phyloP scores from a whole-genome alignment of 306 rosid species.

The Ziziphus jujuba region DNA sequence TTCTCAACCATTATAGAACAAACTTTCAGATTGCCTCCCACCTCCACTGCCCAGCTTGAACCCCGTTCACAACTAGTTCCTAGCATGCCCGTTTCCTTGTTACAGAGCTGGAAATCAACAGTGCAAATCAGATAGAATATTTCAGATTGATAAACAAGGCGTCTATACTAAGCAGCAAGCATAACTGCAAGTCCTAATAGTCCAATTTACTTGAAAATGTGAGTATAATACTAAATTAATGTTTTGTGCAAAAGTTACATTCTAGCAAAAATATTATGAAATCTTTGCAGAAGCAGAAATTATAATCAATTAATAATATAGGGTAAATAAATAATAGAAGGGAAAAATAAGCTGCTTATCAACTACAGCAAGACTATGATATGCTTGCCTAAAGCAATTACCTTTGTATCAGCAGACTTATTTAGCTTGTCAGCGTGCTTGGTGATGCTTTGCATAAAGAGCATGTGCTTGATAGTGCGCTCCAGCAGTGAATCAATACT shows the following conservation, averaged over 20 bases:
- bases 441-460: slow-evolving; percentile 78
- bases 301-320: background rate
- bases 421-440: slow-evolving; percentile 87
- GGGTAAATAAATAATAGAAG: background rate
- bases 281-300: background rate
- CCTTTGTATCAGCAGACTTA: slow-evolving; percentile 62
- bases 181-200: background rate
- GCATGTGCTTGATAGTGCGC: slow-evolving; percentile 89
- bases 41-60: slow-evolving; percentile 98
- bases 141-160: background rate
- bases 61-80: slow-evolving; percentile 68
- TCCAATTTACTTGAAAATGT: background rate
- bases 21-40: slow-evolving; percentile 89
- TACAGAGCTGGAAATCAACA: slow-evolving; percentile 53
- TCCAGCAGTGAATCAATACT: slow-evolving; percentile 92
- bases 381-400: slow-evolving; percentile 28
- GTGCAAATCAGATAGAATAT: slow-evolving; percentile 14
- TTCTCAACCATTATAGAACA: slow-evolving; percentile 80
- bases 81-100: slow-evolving; percentile 51
- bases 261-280: no score
- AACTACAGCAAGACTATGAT: slow-evolving; percentile 2
- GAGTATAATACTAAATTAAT: background rate
- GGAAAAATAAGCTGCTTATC: background rate
- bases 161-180: background rate
- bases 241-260: background rate